These are phyloP conservation scores for Selenicereus undatus DNA, from an alignment of 148 eudicot genomes.

Conservation along the genomic window DNA sequence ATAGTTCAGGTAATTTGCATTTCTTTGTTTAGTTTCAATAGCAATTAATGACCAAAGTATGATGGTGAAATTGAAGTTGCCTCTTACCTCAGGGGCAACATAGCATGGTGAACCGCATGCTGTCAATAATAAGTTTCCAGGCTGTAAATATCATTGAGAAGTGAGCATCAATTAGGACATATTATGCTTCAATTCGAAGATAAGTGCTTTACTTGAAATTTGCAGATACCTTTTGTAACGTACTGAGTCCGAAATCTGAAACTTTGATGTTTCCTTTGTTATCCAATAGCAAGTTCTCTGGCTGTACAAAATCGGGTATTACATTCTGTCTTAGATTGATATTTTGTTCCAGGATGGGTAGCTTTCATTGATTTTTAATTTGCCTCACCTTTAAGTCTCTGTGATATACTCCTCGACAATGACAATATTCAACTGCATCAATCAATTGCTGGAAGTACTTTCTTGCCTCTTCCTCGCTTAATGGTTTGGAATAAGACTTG, in stretches of 20 bases:
- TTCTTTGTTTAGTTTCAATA: background rate
- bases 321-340: background rate
- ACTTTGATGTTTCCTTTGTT: constrained; percentile 53
- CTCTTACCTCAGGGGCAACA: constrained; percentile 49
- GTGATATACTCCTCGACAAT: constrained; percentile 42
- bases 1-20: constrained; percentile 11
- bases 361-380: background rate
- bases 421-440: constrained; percentile 47
- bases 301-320: constrained; percentile 33
- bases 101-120: constrained; percentile 48
- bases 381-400: constrained; percentile 40
- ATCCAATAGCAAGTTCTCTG: constrained; percentile 56
- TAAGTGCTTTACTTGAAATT: background rate
- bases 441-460: constrained; percentile 51
- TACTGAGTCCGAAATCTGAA: constrained; percentile 63
- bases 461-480: constrained; percentile 41
- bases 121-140: constrained; percentile 40
- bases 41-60: background rate
- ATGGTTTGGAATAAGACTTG: constrained; percentile 38
- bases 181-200: background rate
- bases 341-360: background rate
- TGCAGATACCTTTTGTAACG: constrained; percentile 39
- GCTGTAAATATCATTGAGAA: constrained; percentile 19
- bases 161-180: background rate
- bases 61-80: background rate